These are phyloP conservation scores for Aspergillus eucalypticola DNA, from an alignment of 2,329 filamentous ascomycete species.

Conservation along the genomic window DNA sequence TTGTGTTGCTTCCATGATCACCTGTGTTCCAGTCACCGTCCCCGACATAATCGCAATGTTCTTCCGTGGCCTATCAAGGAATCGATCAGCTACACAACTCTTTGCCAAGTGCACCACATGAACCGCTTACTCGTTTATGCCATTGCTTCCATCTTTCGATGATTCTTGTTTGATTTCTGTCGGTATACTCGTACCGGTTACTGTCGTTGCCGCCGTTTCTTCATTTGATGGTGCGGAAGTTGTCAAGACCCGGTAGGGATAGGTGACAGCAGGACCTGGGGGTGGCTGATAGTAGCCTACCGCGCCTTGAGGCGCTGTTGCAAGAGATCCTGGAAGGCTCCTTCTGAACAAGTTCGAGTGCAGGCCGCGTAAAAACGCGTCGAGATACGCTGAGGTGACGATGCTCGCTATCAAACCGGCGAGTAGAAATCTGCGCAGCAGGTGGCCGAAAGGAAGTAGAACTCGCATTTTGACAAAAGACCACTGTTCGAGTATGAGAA, in stretches of 20 bases:
- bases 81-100: not conserved
- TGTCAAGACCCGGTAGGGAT: not conserved
- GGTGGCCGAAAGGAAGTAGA: not conserved
- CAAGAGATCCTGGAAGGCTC: slow-evolving; percentile 24
- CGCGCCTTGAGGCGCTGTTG: slow-evolving; percentile 21
- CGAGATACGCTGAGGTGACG: slow-evolving; percentile 15
- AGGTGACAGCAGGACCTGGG: slow-evolving; percentile 16
- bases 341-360: slow-evolving; percentile 10
- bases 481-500: not conserved
- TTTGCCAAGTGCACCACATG: not conserved
- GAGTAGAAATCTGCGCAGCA: slow-evolving; percentile 11
- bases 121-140: not conserved
- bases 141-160: not conserved
- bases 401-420: slow-evolving; percentile 14
- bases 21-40: slow-evolving; percentile 9
- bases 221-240: not conserved
- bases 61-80: not conserved
- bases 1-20: slow-evolving; percentile 9
- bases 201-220: not conserved
- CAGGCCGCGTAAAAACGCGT: slow-evolving; percentile 5
- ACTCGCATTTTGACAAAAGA: slow-evolving; percentile 14
- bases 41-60: slow-evolving; percentile 12
- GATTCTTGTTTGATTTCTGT: not conserved
- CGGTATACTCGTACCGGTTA: not conserved
- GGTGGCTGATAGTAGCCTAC: slow-evolving; percentile 23